Evolutionary conservation across 352 stramenopile genomes (phyloP).

Genomic region (Phytophthora sp.): DNA sequence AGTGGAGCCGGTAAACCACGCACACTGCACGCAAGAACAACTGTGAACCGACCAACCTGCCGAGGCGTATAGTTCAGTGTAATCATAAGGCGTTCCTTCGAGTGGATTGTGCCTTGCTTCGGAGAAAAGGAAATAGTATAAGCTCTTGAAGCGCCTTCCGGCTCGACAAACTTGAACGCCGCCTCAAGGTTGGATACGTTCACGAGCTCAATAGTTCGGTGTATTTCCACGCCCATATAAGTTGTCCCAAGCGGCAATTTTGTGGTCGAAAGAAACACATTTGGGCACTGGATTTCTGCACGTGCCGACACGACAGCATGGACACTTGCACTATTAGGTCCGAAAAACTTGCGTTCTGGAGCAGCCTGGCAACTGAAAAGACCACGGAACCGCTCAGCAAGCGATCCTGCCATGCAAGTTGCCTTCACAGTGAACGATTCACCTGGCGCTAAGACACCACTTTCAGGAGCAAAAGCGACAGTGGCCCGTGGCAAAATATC

Average conservation of each 20-base stretch:
- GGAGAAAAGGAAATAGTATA: slow-evolving; percentile 57
- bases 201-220: slow-evolving; percentile 55
- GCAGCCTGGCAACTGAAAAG: slow-evolving; percentile 49
- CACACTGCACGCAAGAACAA: slow-evolving; percentile 70
- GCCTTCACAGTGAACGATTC: slow-evolving; percentile 46
- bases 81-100: slow-evolving; percentile 65
- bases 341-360: slow-evolving; percentile 34
- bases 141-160: slow-evolving; percentile 54
- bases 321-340: background rate
- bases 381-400: slow-evolving; percentile 69
- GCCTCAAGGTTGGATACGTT: slow-evolving; percentile 85
- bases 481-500: slow-evolving; percentile 51
- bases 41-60: slow-evolving; percentile 54
- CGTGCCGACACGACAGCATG: slow-evolving; percentile 50
- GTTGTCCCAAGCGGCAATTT: slow-evolving; percentile 61
- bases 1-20: slow-evolving; percentile 60
- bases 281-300: slow-evolving; percentile 79
- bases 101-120: slow-evolving; percentile 51
- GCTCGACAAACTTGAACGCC: slow-evolving; percentile 78
- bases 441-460: slow-evolving; percentile 45
- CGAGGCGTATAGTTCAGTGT: slow-evolving; percentile 62
- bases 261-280: slow-evolving; percentile 68
- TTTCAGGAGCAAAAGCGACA: slow-evolving; percentile 57
- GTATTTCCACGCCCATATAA: slow-evolving; percentile 67
- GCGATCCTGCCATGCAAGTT: slow-evolving; percentile 55